Evolutionary conservation across 2,329 filamentous ascomycete genomes (phyloP), one percentile per base, ranked within the genome.

Genomic region (Gremmenia infestans): DNA sequence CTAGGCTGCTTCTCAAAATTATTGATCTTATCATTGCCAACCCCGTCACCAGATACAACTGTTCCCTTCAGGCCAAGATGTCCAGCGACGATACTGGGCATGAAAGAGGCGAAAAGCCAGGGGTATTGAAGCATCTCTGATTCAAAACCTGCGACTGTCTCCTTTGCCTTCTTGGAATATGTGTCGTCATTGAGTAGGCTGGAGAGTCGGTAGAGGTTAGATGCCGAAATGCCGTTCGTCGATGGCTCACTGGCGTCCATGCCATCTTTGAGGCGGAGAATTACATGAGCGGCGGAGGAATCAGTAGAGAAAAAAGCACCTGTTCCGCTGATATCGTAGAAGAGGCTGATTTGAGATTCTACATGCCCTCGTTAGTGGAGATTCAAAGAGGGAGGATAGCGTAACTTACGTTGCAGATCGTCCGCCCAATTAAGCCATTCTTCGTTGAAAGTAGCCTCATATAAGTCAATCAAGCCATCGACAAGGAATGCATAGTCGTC

Each of bases 401-500:
- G 3, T 25, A 46, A 56, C 76, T 72, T 76, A 83, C 86, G 77
- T 73, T 97, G 93, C 15, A 99, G 74, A 22, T 81, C 78, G 65
- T 93, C 87, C 0, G 93, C 93, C 78, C 93, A 96, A 58, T 86
- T 76, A 4, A 97, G 77, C 74, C 88, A 89, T 45, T 75, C 74
- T 61, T 87, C 85, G 55, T 96, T 85, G 59, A 87, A 87, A 0
- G 90, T 96, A 0, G 87, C 82, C 70, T 93, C 86, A 68, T 95
- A 95, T 28, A 97, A 80, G 63, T 92, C 87, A 55, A 97, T 76
- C 1, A 97, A 77, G 0, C 91, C 93, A 50, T 87, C 83, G 50
- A 91, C 88, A 42, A 97, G 71, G 71, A 93, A 96, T 2, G 93
- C 91, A 68, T 97, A 97, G 73, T 99, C 94, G 65, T 97, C 94